Conservation (phyloP, 2,329 filamentous ascomycete species). For the Pseudocercospora macadamiae region DNA sequence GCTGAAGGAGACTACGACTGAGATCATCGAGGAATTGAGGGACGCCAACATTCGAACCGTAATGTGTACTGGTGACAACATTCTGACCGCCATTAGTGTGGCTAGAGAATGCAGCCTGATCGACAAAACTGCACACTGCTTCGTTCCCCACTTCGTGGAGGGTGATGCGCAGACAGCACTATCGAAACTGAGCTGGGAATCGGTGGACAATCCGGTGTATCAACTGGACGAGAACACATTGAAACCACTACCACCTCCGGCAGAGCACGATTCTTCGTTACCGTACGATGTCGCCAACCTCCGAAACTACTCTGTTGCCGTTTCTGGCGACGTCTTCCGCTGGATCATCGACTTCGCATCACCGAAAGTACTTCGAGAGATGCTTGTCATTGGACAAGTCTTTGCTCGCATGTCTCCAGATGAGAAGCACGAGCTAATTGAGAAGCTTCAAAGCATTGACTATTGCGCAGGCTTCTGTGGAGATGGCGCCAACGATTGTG, state of each 20-base stretch:
- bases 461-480: constrained; percentile 97
- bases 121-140: constrained; percentile 80
- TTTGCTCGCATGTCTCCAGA: constrained; percentile 99
- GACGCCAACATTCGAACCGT: constrained; percentile 83
- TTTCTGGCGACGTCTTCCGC: constrained; percentile 91
- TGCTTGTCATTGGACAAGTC: constrained; percentile 89
- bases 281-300: constrained; percentile 83
- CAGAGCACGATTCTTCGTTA: constrained; percentile 76
- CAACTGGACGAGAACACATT: constrained; percentile 79
- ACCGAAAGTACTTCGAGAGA: constrained; percentile 76
- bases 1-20: constrained; percentile 82
- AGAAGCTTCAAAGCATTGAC: constrained; percentile 94
- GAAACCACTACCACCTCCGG: constrained; percentile 72
- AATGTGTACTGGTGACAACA: constrained; percentile 99
- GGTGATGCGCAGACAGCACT: constrained; percentile 75
- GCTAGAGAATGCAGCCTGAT: constrained; percentile 87
- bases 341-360: constrained; percentile 94
- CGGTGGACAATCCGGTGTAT: constrained; percentile 82
- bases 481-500: constrained; percentile 96
- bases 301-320: constrained; percentile 82
- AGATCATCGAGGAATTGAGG: constrained; percentile 78
- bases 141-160: constrained; percentile 84
- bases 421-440: constrained; percentile 96
- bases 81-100: constrained; percentile 93
- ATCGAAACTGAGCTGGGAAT: constrained; percentile 83